Base-by-base conservation (phyloP, 352 stramenopile genomes). In the Plasmopara viticola region DNA sequence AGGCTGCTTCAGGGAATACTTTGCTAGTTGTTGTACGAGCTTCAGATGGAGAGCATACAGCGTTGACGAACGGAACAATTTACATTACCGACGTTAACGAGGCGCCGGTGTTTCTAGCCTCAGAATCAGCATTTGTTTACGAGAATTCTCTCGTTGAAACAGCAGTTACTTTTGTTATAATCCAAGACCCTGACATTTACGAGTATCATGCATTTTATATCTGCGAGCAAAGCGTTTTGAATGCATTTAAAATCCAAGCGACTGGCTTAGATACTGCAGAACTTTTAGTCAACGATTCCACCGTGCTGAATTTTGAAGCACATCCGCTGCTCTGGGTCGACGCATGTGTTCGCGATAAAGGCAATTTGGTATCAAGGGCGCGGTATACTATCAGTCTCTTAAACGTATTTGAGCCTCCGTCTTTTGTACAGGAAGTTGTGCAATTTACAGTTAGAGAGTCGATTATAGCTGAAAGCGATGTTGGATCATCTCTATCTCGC, bases 371-470 rank as follows among this genome's bases (percentile, higher is more conserved):
- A 0, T 34, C 56, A 25, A 57, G 46, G 20, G 39, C 53, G 0
- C 59, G 72, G 34, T 50, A 80, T 9, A 44, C 12, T 2, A 33
- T 82, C 1, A 51, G 48, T 17, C 53, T 86, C 15, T 9, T 58
- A 1, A 82, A 86, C 37, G 72, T 86, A n/a, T 74, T 69, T 17
- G 74, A 86, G 39, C 62, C 72, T 0, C 64, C 72, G 10, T 72
- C 58, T 4, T 82, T 86, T 34, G 64, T 48, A 0, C 48, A 58
- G 7, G 44, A 64, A 7, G 18, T 51, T 1, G 34, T 79, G n/a
- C 46, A 53, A 6, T 64, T 82, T 20, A 28, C 34, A 4, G 48
- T 72, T 9, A 38, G 46, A 1, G 74, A 86, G 49, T 61, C 74
- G 5, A 30, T 68, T 43, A 33, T 8, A 2, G 42, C 44, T 52